Percentiles rank a stretch among this genome's conserved stretches.
phyloP scores from a whole-genome alignment of 495 filamentous ascomycete genomes.

The Rusavskia elegans region DNA sequence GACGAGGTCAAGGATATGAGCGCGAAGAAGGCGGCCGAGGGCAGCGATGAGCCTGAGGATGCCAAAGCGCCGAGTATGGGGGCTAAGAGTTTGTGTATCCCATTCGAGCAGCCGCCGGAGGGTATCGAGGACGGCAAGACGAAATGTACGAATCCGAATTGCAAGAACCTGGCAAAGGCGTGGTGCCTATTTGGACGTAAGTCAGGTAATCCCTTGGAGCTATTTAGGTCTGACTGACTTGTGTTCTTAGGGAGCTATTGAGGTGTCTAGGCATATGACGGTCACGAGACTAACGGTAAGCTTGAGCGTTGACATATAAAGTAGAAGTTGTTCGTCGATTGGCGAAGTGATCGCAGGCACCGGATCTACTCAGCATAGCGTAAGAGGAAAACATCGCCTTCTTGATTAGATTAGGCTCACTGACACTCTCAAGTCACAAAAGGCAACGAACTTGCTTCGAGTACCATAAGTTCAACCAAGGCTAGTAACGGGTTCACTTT shows the following conservation, averaged over 20 bases:
- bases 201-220: background rate
- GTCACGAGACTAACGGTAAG: background rate
- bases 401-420: too few species aligned
- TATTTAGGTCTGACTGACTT: background rate
- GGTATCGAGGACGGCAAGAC: slow-evolving; percentile 64
- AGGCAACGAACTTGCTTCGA: too few species aligned
- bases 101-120: slow-evolving; percentile 86
- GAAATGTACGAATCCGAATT: slow-evolving; percentile 81
- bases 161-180: slow-evolving; percentile 50
- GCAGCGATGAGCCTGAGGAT: slow-evolving; percentile 49
- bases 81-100: slow-evolving; percentile 94
- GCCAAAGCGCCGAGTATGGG: slow-evolving; percentile 83
- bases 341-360: too few species aligned
- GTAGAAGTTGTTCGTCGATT: too few species aligned
- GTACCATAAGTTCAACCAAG: too few species aligned
- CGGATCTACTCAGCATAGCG: too few species aligned
- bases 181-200: slow-evolving; percentile 76
- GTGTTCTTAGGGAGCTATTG: background rate
- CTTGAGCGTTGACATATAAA: background rate
- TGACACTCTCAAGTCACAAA: too few species aligned
- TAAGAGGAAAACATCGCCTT: too few species aligned
- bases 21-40: slow-evolving; percentile 50
- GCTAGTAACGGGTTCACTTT: background rate
- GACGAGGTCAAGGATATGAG: slow-evolving; percentile 86
- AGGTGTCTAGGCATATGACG: background rate